phyloP scores from a whole-genome alignment of 1,284 basidiomycete species.

The Megacollybia platyphylla region DNA sequence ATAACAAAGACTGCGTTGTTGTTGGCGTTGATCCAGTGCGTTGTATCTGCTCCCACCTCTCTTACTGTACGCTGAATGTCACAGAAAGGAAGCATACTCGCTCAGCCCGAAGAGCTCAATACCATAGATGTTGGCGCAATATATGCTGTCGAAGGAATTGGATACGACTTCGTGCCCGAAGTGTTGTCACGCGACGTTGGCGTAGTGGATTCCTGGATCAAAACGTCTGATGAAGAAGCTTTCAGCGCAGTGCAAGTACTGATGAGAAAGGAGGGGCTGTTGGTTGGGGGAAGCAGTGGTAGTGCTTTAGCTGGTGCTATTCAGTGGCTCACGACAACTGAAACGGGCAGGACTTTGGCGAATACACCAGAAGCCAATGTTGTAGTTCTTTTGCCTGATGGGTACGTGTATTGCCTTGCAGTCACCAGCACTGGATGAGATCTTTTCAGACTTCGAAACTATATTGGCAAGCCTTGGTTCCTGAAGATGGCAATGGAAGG shows the following conservation, averaged over 20 bases:
- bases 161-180: conserved; percentile 85
- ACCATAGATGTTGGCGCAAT: conserved; percentile 38
- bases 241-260: conserved; percentile 67
- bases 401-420: conserved; percentile 35
- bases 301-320: conserved; percentile 74
- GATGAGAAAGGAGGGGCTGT: conserved; percentile 82
- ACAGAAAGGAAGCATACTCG: conserved; percentile 81
- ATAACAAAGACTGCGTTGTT: conserved; percentile 59
- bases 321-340: conserved; percentile 59
- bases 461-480: conserved; percentile 91
- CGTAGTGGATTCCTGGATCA: conserved; percentile 71
- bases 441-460: conserved; percentile 73
- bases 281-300: conserved; percentile 89
- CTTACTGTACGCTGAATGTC: conserved; percentile 5
- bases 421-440: conserved; percentile 1
- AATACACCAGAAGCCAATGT: conserved; percentile 73
- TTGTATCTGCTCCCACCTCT: conserved; percentile 4
- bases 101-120: conserved; percentile 57
- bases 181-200: conserved; percentile 51
- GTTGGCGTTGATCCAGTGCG: conserved; percentile 87
- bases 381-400: conserved; percentile 82
- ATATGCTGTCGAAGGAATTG: conserved; percentile 91
- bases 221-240: conserved; percentile 74
- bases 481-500: conserved; percentile 47
- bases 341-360: conserved; percentile 58